Evolutionary conservation across 2,329 filamentous ascomycete genomes (phyloP), one percentile per base, ranked within the genome.

Genomic region (Fusarium miscanthi): DNA sequence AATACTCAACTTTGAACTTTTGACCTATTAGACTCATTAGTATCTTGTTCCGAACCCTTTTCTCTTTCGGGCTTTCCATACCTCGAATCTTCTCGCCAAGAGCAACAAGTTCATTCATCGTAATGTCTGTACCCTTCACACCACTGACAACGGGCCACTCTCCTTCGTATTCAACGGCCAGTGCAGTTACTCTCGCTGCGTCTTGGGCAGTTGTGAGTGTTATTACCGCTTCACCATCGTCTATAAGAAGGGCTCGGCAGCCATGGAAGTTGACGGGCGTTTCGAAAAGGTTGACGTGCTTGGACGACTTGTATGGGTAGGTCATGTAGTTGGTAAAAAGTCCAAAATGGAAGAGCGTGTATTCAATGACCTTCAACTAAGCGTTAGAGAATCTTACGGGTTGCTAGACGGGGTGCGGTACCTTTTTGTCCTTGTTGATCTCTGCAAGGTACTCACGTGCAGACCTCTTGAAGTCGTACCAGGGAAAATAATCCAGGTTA

Each of bases 301-400:
- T 85, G 11, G 84, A 76, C 0, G 87, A 84, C 45, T 83, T 80
- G 62, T 86, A 76, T 0, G 88, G 88, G 56, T 80, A 84, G 2
- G 85, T 86, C 38, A 89, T 80, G 78, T 90, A 90, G 76, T 90
- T 83, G 30, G 86, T 74, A 74, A 89, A 88, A 3, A 88, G 72
- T 1, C 86, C 87, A 0, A 86, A 86, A 41, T 89, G 87, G 72
- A 90, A 89, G 0, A 89, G 79, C 1, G 80, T 85, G 76, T 90
- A 90, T 65, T 90, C 87, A 10, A 90, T 80, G 8, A 87, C 80
- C 86, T 88, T 6, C 0, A 3, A 6, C 2, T 1, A 1, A n/a
- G 1, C 6, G 9, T 66, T 21, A 66, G 38, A 13, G 3, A 2
- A 2, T 1, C 7, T 19, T 3, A 2, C 5, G 4, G 2, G 1